phyloP scores from a whole-genome alignment of 345 rosid genomes.

The Balakata baccata region DNA sequence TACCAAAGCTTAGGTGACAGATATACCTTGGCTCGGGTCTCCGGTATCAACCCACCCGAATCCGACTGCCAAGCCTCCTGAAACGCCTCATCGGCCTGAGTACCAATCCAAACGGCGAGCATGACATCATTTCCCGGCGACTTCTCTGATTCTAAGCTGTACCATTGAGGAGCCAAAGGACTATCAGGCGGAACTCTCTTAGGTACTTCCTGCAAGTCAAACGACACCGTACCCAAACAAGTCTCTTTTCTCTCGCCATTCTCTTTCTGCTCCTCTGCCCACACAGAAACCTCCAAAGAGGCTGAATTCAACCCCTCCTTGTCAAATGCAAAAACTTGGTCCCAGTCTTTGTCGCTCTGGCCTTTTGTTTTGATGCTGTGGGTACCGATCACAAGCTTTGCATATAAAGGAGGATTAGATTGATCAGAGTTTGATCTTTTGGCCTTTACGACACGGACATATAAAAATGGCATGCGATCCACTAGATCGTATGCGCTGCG shows the following conservation, averaged over 20 bases:
- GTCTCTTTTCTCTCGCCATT: constrained; percentile 46
- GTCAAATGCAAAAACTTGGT: constrained; percentile 84
- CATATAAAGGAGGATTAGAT: constrained; percentile 41
- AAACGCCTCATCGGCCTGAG: constrained; percentile 91
- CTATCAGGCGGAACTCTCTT: constrained; percentile 85
- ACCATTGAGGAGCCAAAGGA: constrained; percentile 95
- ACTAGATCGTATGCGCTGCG: constrained; percentile 72
- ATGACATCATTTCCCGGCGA: constrained; percentile 75
- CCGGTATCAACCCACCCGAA: constrained; percentile 84
- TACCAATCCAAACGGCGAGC: constrained; percentile 91
- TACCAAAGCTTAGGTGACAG: constrained; percentile 95
- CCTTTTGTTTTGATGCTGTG: constrained; percentile 67
- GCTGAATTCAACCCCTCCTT: constrained; percentile 72
- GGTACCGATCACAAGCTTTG: constrained; percentile 80
- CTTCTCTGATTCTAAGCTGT: constrained; percentile 66
- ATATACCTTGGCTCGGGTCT: constrained; percentile 88
- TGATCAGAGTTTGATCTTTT: constrained; percentile 41
- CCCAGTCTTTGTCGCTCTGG: constrained; percentile 72
- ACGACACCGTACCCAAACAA: constrained; percentile 77
- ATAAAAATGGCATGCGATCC: constrained; percentile 79
- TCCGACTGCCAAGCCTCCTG: constrained; percentile 98
- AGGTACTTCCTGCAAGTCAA: constrained; percentile 86
- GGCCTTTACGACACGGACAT: constrained; percentile 66
- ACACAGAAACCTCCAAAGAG: constrained; percentile 69
- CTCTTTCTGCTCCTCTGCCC: constrained; percentile 61